Evolutionary conservation across 257 asterid genomes (phyloP), one percentile per base, ranked within the genome.

Genomic region (Coffea canephora): DNA sequence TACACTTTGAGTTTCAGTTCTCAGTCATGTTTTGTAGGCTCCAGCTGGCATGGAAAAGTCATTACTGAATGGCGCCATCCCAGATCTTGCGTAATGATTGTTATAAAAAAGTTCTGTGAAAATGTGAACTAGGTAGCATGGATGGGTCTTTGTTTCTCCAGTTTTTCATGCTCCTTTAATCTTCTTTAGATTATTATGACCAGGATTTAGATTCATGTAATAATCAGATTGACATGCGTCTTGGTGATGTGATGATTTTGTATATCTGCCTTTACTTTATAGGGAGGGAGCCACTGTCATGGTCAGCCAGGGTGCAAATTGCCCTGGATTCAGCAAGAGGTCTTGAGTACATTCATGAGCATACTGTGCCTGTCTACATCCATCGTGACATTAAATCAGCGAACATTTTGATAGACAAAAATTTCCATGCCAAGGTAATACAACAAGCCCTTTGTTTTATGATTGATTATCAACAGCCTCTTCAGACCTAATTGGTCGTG

Each of bases 301-400:
- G 99, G 99, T 64, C 97, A 83, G 85, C 83, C 73, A 90, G 99
- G 89, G 89, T 95, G 82, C 99, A 95, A 85, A 95, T 95, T 79
- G 98, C 99, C 54, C 91, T 93, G 69, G 99, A 95, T 80, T 95
- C 99, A 75, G 99, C 99, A 31, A 91, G 99, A 87, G 99, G 99
- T 76, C 97, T 95, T 49, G 99, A 95, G 81, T 95, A 95, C 85
- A 95, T 95, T 78, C 99, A 95, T n/a, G 99, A 95, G 85, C 99
- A 95, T 85, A 93, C 99, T 16, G 99, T 95, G 73, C 98, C 98
- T 12, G 92, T 91, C 68, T 93, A 95, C 89, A 91, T 95, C 80
- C 99, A 95, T 80, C 99, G 99, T 73, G 99, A 95, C 84, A 91
- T 95, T 86, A 95, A 95, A 87, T 86, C 99, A 31, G 98, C 98